Conservation (phyloP, 2,329 filamentous ascomycete genomes). For the Hypomyces perniciosus region DNA sequence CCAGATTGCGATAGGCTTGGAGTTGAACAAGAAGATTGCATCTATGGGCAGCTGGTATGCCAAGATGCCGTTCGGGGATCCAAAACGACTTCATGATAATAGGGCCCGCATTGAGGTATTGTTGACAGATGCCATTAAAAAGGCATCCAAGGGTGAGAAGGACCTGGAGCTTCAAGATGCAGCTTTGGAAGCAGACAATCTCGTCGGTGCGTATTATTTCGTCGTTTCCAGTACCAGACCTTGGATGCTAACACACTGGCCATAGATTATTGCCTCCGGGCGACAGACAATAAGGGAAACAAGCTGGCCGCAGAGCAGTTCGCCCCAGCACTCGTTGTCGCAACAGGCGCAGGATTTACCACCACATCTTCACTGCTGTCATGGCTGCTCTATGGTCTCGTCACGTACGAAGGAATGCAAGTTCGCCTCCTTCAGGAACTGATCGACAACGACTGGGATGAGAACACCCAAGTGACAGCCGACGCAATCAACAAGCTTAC, state of each 20-base stretch:
- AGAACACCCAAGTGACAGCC: conserved; percentile 38
- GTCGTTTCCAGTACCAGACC: not conserved
- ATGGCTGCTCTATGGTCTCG: conserved; percentile 51
- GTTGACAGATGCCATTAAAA: conserved; percentile 33
- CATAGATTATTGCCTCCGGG: conserved; percentile 47
- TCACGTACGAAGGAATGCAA: conserved; percentile 49
- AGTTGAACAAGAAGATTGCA: conserved; percentile 47
- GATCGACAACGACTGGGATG: conserved; percentile 40
- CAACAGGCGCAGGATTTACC: conserved; percentile 53
- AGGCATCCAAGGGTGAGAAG: conserved; percentile 32
- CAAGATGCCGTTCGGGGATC: conserved; percentile 52
- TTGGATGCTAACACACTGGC: not conserved
- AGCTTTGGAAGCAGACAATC: conserved; percentile 41
- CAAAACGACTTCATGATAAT: conserved; percentile 34
- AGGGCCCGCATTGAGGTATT: conserved; percentile 29
- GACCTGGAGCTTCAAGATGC: conserved; percentile 42
- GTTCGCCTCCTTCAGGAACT: conserved; percentile 53
- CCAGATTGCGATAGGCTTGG: conserved; percentile 43
- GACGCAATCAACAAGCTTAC: conserved; percentile 42
- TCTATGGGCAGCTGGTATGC: conserved; percentile 51
- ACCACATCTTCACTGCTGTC: conserved; percentile 54
- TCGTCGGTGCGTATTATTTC: conserved; percentile 17
- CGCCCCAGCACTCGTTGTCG: conserved; percentile 38
- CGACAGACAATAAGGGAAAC: conserved; percentile 48
- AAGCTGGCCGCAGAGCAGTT: conserved; percentile 39